These are phyloP conservation scores for Cutaneotrichosporon arboriforme DNA, from an alignment of 1,284 basidiomycete species.

Conservation along the genomic window DNA sequence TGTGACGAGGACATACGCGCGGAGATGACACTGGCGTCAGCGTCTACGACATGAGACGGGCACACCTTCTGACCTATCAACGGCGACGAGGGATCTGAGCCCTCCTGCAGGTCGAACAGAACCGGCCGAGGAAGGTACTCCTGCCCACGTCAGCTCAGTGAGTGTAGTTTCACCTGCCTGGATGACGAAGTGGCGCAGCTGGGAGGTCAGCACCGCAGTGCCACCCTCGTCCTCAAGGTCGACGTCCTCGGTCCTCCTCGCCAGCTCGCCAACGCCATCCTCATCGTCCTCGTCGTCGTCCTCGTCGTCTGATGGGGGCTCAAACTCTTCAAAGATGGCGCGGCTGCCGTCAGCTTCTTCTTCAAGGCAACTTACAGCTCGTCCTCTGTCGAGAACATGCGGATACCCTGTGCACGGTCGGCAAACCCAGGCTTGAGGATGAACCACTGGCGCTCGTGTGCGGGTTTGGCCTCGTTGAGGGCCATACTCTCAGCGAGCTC, in stretches of 20 bases:
- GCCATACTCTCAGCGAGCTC: slow-evolving; percentile 68
- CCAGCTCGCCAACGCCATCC: slow-evolving; percentile 16
- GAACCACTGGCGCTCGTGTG: slow-evolving; percentile 62
- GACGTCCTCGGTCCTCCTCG: slow-evolving; percentile 20
- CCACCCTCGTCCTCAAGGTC: slow-evolving; percentile 51
- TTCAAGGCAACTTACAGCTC: slow-evolving; percentile 52
- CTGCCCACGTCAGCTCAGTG: slow-evolving; percentile 48
- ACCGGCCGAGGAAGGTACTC: slow-evolving; percentile 76
- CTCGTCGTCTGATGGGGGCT: slow-evolving; percentile 55
- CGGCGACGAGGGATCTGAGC: neutral
- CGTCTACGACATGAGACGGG: slow-evolving; percentile 5
- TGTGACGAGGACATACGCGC: slow-evolving; percentile 83
- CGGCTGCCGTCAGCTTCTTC: slow-evolving; percentile 36
- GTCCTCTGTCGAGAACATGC: slow-evolving; percentile 77
- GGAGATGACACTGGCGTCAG: slow-evolving; percentile 69
- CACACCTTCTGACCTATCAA: slow-evolving; percentile 61
- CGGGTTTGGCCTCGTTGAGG: slow-evolving; percentile 36
- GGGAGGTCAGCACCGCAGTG: slow-evolving; percentile 71
- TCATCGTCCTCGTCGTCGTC: slow-evolving; percentile 48
- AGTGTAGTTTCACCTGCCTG: slow-evolving; percentile 57
- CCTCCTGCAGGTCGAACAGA: slow-evolving; percentile 60
- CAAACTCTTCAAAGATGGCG: slow-evolving; percentile 79
- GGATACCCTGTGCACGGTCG: slow-evolving; percentile 90
- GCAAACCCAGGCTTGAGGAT: slow-evolving; percentile 97
- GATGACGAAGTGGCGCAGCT: slow-evolving; percentile 92